These are phyloP conservation scores for Steccherinum ochraceum DNA, from an alignment of 768 basidiomycete species.

Conservation along the genomic window DNA sequence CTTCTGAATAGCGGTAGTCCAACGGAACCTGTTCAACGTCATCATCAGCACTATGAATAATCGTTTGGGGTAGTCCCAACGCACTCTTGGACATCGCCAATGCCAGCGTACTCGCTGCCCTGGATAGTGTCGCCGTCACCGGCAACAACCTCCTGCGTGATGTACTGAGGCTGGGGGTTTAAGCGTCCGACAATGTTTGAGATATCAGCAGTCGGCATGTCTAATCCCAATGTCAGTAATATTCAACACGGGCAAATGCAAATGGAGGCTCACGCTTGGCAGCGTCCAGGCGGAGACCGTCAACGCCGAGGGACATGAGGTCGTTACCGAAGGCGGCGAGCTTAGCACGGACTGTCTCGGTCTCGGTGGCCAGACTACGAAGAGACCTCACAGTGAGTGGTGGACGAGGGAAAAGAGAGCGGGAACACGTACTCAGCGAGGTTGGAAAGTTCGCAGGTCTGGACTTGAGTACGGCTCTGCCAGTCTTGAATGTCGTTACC, in stretches of 20 bases:
- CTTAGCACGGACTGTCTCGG: slow-evolving; percentile 45
- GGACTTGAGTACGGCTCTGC: slow-evolving; percentile 43
- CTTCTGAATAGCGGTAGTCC: slow-evolving; percentile 42
- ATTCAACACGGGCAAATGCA: not conserved
- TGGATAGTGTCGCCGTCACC: slow-evolving; percentile 46
- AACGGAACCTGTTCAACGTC: slow-evolving; percentile 40
- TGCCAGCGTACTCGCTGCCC: slow-evolving; percentile 46
- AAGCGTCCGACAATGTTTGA: slow-evolving; percentile 45
- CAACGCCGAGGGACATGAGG: slow-evolving; percentile 52
- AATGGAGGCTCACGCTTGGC: slow-evolving; percentile 45
- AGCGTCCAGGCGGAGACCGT: slow-evolving; percentile 61
- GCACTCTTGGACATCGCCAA: slow-evolving; percentile 58
- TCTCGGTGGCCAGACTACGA: slow-evolving; percentile 53
- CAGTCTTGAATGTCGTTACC: slow-evolving; percentile 52
- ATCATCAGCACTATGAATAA: not conserved
- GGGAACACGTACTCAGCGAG: slow-evolving; percentile 31
- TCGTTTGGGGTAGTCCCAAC: slow-evolving; percentile 1
- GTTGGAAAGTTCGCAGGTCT: slow-evolving; percentile 30
- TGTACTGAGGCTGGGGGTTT: slow-evolving; percentile 35
- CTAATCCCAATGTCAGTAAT: slow-evolving; percentile 26
- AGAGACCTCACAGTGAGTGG: not conserved
- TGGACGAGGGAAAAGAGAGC: not conserved
- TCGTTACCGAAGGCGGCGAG: slow-evolving; percentile 57
- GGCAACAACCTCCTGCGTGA: slow-evolving; percentile 53
- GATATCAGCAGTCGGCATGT: slow-evolving; percentile 48